Base-by-base conservation (phyloP, 768 basidiomycete genomes). In the Kwoniella shandongensis region DNA sequence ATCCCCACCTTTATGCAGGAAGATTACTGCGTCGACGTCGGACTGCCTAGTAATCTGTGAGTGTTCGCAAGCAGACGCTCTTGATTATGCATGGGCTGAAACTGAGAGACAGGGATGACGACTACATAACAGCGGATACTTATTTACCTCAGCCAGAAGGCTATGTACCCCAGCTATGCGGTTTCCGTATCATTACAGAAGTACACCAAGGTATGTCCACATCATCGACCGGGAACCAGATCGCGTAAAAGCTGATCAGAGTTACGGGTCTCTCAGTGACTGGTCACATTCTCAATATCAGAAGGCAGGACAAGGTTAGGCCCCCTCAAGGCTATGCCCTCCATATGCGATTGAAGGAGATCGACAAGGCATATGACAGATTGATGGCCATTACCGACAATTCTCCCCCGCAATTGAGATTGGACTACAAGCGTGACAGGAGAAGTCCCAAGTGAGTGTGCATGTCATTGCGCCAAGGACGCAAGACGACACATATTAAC, bases 81-180 rank as follows among this genome's bases (percentile, higher is more conserved):
- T 27, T 54, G 39, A 13, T 20, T 30, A 8, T 17, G 7, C 15
- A 46, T 32, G 20, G 47, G n/a, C n/a, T n/a, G n/a, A n/a, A n/a
- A n/a, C 32, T 13, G 18, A 11, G 7, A 38, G 36, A 87, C 44
- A 76, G 75, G 1, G 75, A 77, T 44, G 76, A 77, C 57, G 74
- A 75, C 12, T 76, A 88, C 78, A 89, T 94, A 69, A 91, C 89
- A n/a, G 83, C 84, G 50, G 86, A 82, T 69, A 84, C 85, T 58
- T 89, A 91, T 77, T 79, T 90, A 41, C 86, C 87, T 40, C 91
- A 92, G 70, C 91, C 91, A n/a, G 84, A 85, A 63, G 88, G 87
- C 65, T 87, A 86, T 79, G 89, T 88, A 12, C 86, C 90, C 12
- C 79, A 90, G 58, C 84, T 94, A 17, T 88, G 87, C 23, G 91